Conservation (phyloP, 305 asterid species). For the Solanum chacoense region DNA sequence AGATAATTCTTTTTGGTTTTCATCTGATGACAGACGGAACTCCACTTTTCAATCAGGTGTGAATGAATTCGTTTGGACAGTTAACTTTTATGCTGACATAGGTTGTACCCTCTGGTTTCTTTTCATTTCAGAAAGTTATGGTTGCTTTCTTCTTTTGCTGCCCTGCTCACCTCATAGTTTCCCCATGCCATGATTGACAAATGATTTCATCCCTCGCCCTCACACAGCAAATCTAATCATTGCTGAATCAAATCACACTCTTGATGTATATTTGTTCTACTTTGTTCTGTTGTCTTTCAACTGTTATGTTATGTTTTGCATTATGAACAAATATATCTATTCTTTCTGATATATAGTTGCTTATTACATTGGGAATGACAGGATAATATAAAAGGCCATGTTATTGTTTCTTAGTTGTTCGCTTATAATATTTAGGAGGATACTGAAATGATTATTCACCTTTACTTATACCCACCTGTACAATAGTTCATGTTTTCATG, state of each 20-base stretch:
- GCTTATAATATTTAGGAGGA: neutral
- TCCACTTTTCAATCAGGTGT: neutral
- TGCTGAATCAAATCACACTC: neutral
- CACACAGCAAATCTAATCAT: neutral
- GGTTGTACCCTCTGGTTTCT: neutral
- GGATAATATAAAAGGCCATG: neutral
- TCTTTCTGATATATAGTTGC: neutral
- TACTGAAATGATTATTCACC: neutral
- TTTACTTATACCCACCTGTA: neutral
- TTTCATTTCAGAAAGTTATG: neutral
- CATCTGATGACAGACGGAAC: neutral
- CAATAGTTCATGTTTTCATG: neutral
- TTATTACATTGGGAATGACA: neutral
- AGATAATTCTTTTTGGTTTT: neutral
- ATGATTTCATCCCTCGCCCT: neutral
- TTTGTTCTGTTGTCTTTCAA: neutral
- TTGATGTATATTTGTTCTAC: neutral
- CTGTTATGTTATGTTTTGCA: neutral
- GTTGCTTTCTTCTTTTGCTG: neutral
- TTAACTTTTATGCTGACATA: neutral
- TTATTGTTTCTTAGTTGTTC: neutral
- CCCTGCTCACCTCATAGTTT: neutral
- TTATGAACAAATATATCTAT: neutral
- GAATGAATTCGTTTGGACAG: neutral
- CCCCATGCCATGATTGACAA: neutral